Evolutionary conservation across 106 monocot species (phyloP), one percentile per base, ranked within the genome.

Genomic region (Vanilla planifolia): DNA sequence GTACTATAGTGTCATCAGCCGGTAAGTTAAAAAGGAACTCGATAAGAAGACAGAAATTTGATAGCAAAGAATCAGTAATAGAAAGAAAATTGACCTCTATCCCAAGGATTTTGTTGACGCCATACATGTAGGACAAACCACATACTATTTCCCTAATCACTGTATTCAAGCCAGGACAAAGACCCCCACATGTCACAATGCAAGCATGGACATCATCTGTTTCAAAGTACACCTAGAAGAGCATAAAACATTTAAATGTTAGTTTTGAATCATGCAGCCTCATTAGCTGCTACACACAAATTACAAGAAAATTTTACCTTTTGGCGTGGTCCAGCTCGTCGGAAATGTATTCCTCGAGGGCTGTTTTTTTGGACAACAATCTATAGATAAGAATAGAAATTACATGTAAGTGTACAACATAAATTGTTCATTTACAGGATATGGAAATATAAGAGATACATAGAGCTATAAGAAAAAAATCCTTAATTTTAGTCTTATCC

Each of bases 161-260:
- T 11, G 92, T 92, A 58, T 92, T 92, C n/a, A 92, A 75, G 33
- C 92, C 86, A 63, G 92, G 92, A 51, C 86, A 92, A 39, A 86
- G 72, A n/a, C 92, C 92, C 63, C 83, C 92, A 73, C 86, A 92
- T 39, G 92, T 92, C 27, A 92, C 92, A 75, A 92, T 87, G 69
- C 92, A 92, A 8, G 92, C 83, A 62, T 62, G 67, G 33, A 92
- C 92, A 48, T 87, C 92, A 53, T 92, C 86, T 1, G 92, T 74
- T 32, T 87, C 66, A 48, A 92, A 92, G 60, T 78, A 92, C 25
- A 86, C 79, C 86, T 83, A 67, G 79, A 8, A 13, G 75, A 14
- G 37, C 28, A 27, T 41, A 8, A 20, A 30, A 63, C 34, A 40
- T 17, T 8, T 6, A 48, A 32, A 2, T 41, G 19, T 66, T 55